phyloP scores from a whole-genome alignment of 2,329 filamentous ascomycete genomes.

The Aspergillus thermomutatus region DNA sequence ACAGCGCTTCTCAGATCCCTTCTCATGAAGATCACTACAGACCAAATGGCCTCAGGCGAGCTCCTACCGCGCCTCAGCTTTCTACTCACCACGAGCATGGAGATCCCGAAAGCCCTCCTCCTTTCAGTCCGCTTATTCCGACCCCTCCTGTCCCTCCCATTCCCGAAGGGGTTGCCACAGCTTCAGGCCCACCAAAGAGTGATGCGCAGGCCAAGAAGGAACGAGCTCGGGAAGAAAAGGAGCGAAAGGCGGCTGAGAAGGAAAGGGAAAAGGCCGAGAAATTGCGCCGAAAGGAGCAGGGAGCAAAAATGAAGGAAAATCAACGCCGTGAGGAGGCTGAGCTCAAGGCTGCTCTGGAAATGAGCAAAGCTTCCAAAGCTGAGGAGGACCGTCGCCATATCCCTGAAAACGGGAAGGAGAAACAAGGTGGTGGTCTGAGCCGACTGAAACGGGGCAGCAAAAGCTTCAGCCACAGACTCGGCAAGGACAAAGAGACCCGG shows the following conservation, averaged over 20 bases:
- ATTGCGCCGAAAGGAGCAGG: slow-evolving; percentile 56
- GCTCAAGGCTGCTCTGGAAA: slow-evolving; percentile 60
- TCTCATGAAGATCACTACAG: slow-evolving; percentile 35
- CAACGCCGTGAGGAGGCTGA: slow-evolving; percentile 57
- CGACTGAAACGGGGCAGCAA: slow-evolving; percentile 70
- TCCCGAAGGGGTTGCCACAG: slow-evolving; percentile 14
- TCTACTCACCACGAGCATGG: slow-evolving; percentile 35
- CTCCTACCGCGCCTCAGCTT: slow-evolving; percentile 49
- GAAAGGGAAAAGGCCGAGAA: slow-evolving; percentile 53
- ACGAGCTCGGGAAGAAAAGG: slow-evolving; percentile 55
- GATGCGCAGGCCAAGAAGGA: slow-evolving; percentile 69
- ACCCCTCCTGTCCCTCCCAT: slow-evolving; percentile 19
- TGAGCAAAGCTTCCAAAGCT: slow-evolving; percentile 61
- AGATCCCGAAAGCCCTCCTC: slow-evolving; percentile 15
- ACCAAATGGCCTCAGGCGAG: slow-evolving; percentile 30
- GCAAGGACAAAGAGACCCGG: slow-evolving; percentile 37
- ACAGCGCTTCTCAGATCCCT: slow-evolving; percentile 38
- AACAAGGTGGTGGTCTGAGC: slow-evolving; percentile 50
- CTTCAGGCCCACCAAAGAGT: slow-evolving; percentile 43
- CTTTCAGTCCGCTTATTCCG: slow-evolving; percentile 9
- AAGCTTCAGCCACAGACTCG: slow-evolving; percentile 71
- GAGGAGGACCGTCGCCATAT: slow-evolving; percentile 47
- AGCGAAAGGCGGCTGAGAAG: slow-evolving; percentile 49
- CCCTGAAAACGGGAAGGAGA: slow-evolving; percentile 31
- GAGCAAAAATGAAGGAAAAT: slow-evolving; percentile 49